phyloP scores from a whole-genome alignment of 441 rosid species.

The Omphalea diandra region DNA sequence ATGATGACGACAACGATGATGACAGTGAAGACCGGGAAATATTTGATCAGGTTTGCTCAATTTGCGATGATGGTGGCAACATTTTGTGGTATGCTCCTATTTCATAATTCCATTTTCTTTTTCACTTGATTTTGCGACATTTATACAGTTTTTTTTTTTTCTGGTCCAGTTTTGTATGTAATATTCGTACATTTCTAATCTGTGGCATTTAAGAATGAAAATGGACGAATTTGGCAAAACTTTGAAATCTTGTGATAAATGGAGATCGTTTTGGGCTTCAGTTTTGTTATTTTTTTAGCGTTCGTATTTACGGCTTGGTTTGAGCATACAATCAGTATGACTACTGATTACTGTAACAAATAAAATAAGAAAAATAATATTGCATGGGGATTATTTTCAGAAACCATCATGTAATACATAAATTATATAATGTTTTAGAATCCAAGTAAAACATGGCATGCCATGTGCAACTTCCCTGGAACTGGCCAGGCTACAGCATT shows the following conservation, averaged over 20 bases:
- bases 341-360: background rate
- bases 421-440: background rate
- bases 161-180: background rate
- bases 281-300: background rate
- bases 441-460: background rate
- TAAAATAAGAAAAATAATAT: background rate
- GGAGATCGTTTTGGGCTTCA: background rate
- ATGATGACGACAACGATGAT: constrained; percentile 21
- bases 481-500: background rate
- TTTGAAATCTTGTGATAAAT: background rate
- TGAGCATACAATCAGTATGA: background rate
- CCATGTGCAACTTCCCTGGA: background rate
- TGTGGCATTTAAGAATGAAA: no score
- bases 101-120: background rate
- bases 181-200: background rate
- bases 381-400: background rate
- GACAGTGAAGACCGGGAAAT: constrained; percentile 23
- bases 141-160: background rate
- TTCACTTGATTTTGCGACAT: background rate
- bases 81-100: constrained; percentile 44
- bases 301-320: background rate
- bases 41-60: constrained; percentile 56
- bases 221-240: background rate
- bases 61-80: constrained; percentile 71
- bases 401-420: no score